phyloP scores from a whole-genome alignment of 2,329 filamentous ascomycete genomes.

The Diplodia mutila region DNA sequence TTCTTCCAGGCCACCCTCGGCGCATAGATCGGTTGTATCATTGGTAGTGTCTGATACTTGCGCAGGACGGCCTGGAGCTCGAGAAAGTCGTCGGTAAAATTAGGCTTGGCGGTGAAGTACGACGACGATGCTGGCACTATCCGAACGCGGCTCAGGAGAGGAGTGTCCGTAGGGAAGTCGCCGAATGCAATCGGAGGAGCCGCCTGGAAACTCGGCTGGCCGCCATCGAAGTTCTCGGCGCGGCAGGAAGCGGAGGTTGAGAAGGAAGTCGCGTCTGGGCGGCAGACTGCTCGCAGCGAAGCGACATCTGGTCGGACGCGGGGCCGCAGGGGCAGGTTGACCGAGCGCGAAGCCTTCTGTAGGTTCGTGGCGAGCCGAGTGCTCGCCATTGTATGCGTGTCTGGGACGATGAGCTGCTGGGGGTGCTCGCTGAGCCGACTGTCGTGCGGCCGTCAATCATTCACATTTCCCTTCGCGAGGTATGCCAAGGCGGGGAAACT shows the following conservation, averaged over 20 bases:
- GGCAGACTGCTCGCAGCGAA: constrained; percentile 12
- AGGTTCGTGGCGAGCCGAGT: constrained; percentile 35
- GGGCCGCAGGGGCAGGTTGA: constrained; percentile 30
- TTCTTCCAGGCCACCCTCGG: constrained; percentile 81
- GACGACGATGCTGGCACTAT: constrained; percentile 82
- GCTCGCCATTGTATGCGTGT: constrained; percentile 23
- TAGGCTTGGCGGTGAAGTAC: constrained; percentile 88
- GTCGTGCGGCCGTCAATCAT: constrained; percentile 3
- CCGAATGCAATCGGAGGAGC: constrained; percentile 51
- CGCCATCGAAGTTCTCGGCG: constrained; percentile 33
- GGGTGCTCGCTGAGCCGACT: constrained; percentile 3
- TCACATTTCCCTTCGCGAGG: constrained; percentile 14
- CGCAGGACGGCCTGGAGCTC: constrained; percentile 71
- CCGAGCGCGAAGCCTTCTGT: constrained; percentile 34
- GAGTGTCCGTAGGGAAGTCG: background rate
- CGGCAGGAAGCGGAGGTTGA: constrained; percentile 36
- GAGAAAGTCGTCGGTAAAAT: constrained; percentile 84
- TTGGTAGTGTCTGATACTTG: constrained; percentile 74
- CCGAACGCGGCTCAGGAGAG: constrained; percentile 55
- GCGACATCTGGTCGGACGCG: constrained; percentile 1
- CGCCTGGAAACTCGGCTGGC: constrained; percentile 41
- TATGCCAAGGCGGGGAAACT: constrained; percentile 11
- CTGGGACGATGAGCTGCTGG: background rate
- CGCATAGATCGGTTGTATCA: constrained; percentile 65
- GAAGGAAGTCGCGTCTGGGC: constrained; percentile 32